Percentiles rank a stretch among this genome's conserved stretches.
These are phyloP conservation scores for Geotrichum reessii DNA, from an alignment of 1,139 yeast genomes.

Conservation along the genomic window DNA sequence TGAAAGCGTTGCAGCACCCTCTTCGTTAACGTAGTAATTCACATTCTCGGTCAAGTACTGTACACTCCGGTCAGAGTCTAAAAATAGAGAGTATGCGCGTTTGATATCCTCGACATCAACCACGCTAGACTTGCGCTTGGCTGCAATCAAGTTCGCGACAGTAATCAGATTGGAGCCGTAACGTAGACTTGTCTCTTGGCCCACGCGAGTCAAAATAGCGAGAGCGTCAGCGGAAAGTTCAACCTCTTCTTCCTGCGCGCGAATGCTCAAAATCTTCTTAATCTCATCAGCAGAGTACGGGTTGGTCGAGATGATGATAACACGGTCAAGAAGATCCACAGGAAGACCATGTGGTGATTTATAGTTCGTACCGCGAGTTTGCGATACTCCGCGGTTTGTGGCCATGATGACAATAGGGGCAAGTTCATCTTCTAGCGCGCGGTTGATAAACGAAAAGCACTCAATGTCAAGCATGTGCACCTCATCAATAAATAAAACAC, in stretches of 20 bases:
- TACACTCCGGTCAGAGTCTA: slow-evolving; percentile 85
- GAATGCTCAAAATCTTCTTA: slow-evolving; percentile 73
- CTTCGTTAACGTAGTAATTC: slow-evolving; percentile 26
- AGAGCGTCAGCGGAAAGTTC: slow-evolving; percentile 79
- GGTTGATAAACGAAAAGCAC: slow-evolving; percentile 88
- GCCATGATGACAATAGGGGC: slow-evolving; percentile 99
- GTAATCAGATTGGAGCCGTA: slow-evolving; percentile 89
- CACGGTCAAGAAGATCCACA: slow-evolving; percentile 85
- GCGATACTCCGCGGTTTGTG: slow-evolving; percentile 89
- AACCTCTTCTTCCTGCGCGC: slow-evolving; percentile 96
- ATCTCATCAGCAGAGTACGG: slow-evolving; percentile 77
- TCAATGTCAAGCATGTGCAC: slow-evolving; percentile 98
- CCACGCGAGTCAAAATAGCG: slow-evolving; percentile 85
- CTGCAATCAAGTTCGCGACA: slow-evolving; percentile 78
- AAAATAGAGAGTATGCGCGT: slow-evolving; percentile 78
- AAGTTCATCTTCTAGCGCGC: slow-evolving; percentile 94
- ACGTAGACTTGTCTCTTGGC: slow-evolving; percentile 85
- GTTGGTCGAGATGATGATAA: slow-evolving; percentile 84
- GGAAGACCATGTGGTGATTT: slow-evolving; percentile 97
- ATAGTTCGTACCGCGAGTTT: slow-evolving; percentile 88
- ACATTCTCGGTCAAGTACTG: slow-evolving; percentile 32
- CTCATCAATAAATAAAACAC: slow-evolving; percentile 95
- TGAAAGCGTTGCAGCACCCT: slow-evolving; percentile 25
- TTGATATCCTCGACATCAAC: slow-evolving; percentile 83
- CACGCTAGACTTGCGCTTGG: slow-evolving; percentile 63